These are phyloP conservation scores for Dictyostelium intermedium DNA, from an alignment of 78 protist genomes.

Conservation along the genomic window DNA sequence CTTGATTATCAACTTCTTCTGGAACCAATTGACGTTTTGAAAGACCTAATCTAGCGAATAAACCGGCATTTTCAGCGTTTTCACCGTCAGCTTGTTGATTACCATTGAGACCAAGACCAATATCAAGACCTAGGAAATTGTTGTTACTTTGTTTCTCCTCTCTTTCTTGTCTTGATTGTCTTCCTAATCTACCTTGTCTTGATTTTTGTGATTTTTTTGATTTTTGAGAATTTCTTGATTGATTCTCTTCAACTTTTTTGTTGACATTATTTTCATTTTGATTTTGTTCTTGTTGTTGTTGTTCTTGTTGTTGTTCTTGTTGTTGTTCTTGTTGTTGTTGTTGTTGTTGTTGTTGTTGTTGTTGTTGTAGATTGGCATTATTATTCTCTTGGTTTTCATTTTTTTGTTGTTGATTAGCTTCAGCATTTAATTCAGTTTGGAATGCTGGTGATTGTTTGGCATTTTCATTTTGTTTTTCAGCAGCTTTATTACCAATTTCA, in stretches of 20 bases:
- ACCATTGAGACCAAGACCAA: background rate
- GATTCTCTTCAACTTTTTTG: background rate
- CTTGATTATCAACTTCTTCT: background rate
- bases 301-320: background rate
- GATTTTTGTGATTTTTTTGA: background rate
- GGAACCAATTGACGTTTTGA: conserved; percentile 7
- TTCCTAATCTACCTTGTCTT: background rate
- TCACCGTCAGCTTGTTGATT: background rate
- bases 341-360: background rate
- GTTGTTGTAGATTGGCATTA: background rate
- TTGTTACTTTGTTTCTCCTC: background rate
- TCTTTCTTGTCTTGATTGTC: background rate
- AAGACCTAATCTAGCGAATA: background rate
- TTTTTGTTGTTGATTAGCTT: background rate
- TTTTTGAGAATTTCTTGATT: background rate
- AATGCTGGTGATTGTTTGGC: background rate
- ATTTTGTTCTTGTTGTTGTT: background rate
- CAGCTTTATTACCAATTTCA: background rate
- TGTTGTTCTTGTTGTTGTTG: background rate
- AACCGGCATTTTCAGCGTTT: background rate
- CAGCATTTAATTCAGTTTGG: background rate
- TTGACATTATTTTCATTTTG: background rate
- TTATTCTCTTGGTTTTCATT: background rate
- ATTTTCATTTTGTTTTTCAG: background rate
- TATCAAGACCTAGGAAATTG: background rate